Evolutionary conservation across 2,329 filamentous ascomycete species (phyloP), one percentile per base, ranked within the genome.

Genomic region (Paraphoma sp.): DNA sequence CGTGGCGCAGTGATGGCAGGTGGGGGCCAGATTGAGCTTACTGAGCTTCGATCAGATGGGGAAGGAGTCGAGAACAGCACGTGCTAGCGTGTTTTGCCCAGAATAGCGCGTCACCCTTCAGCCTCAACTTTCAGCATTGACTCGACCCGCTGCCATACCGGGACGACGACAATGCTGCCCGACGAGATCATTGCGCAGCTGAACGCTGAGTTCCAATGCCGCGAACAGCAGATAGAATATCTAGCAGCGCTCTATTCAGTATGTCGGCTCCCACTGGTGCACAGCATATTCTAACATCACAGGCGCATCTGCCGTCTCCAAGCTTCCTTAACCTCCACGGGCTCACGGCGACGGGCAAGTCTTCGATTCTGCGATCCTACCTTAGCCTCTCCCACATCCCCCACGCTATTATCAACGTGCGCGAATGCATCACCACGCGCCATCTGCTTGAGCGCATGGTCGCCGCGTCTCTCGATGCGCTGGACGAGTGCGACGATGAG

Each of bases 281-380:
- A 43, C 30, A 6, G 18, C 33, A 48, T 18, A 42, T 23, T 23
- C 66, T 74, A 63, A 76, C 51, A 49, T 17, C 28, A 36, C 70
- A 91, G 86, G 85, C 87, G 18, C 76, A 80, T 45, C 82, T 88
- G n/a, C 88, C 91, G 30, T 88, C 86, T 54, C 90, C 90, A 54
- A 82, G 87, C 10, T 90, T 91, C 57, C 76, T 97, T 10, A 87
- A 97, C 18, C 77, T 96, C 47, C 88, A 98, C 75, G 95, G 95
- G 48, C 86, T 93, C 30, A 88, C 93, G 69, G 89, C 92, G 2
- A 96, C 93, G 0, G 94, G 93, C 41, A 98, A 98, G 79, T 91
- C 87, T 31, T 85, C 86, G 46, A 84, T 97, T 48, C 82, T 89
- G 3, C 81, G 82, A 54, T 82, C 83, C 3, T 83, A 92, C 14